Evolutionary conservation across 805 yeast genomes (phyloP).

Genomic region (Limtongia smithiae): DNA sequence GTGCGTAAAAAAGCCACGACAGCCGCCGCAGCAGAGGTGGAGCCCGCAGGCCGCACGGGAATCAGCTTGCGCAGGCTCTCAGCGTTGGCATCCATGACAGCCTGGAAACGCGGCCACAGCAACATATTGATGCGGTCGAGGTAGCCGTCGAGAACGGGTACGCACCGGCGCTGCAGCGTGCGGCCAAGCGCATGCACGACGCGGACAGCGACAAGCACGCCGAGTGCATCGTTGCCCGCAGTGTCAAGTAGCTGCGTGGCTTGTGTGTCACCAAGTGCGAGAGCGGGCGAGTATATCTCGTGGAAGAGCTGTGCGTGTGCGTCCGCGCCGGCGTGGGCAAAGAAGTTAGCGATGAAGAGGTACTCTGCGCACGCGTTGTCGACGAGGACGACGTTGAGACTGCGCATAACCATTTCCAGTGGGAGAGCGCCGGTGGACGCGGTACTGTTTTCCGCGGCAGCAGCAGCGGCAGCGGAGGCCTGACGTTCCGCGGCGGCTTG

Average conservation of each 20-base stretch:
- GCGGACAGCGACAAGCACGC: constrained; percentile 70
- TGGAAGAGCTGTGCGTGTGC: constrained; percentile 38
- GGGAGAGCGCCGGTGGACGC: constrained; percentile 55
- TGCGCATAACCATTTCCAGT: constrained; percentile 70
- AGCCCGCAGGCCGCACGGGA: constrained; percentile 1
- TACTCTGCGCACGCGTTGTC: constrained; percentile 80
- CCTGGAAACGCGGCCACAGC: constrained; percentile 85
- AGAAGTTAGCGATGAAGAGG: constrained; percentile 67
- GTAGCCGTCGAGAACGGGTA: constrained; percentile 70
- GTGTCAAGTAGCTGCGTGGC: constrained; percentile 41
- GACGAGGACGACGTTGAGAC: constrained; percentile 65
- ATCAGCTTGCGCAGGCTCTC: constrained; percentile 53
- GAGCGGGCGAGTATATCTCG: constrained; percentile 52
- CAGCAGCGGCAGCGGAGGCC: constrained; percentile 39
- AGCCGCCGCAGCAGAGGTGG: constrained; percentile 25
- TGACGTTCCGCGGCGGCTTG: constrained; percentile 83
- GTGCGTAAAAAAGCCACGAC: not conserved
- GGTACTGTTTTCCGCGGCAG: not conserved
- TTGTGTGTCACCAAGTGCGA: constrained; percentile 48
- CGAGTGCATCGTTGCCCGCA: constrained; percentile 62
- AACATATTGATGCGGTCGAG: constrained; percentile 59
- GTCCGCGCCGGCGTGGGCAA: constrained; percentile 37
- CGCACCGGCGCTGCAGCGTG: constrained; percentile 62
- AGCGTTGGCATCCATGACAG: constrained; percentile 71
- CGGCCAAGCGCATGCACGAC: constrained; percentile 61